These are phyloP conservation scores for Aspergillus sclerotioniger DNA, from an alignment of 495 filamentous ascomycete genomes.

Conservation along the genomic window DNA sequence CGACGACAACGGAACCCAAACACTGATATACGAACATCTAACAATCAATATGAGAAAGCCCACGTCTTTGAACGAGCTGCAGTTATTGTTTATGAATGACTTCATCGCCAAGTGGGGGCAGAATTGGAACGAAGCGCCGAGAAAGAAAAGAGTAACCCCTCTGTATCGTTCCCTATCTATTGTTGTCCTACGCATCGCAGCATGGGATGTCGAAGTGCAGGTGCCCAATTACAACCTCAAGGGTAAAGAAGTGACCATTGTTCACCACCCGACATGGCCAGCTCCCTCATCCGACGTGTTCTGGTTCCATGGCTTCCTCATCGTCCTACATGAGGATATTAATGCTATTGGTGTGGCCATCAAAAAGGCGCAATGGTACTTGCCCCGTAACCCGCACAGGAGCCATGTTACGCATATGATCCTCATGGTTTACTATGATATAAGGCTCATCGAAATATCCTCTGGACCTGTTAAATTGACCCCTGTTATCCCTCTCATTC, in stretches of 20 bases:
- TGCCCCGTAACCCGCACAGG: neutral
- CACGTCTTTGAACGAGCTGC: constrained; percentile 1
- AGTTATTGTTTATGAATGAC: constrained; percentile 3
- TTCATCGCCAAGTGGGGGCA: too few species aligned
- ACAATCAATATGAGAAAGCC: too few species aligned
- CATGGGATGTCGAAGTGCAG: constrained; percentile 11
- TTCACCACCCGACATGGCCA: constrained; percentile 2
- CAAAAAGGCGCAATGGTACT: neutral
- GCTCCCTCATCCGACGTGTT: neutral
- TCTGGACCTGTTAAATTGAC: neutral
- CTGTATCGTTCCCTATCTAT: neutral
- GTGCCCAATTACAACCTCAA: too few species aligned
- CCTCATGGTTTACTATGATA: neutral
- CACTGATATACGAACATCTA: too few species aligned
- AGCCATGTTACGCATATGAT: neutral
- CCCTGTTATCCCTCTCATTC: neutral
- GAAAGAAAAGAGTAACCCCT: neutral
- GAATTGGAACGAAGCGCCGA: too few species aligned
- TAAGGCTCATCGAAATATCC: neutral
- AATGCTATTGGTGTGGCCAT: neutral
- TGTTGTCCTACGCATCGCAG: constrained; percentile 6
- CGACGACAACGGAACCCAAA: too few species aligned
- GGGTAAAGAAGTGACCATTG: too few species aligned
- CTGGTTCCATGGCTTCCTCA: constrained; percentile 5
- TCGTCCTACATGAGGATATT: neutral